Base-by-base conservation (phyloP, 2,329 filamentous ascomycete species). In the Chaetothyriales sp. region DNA sequence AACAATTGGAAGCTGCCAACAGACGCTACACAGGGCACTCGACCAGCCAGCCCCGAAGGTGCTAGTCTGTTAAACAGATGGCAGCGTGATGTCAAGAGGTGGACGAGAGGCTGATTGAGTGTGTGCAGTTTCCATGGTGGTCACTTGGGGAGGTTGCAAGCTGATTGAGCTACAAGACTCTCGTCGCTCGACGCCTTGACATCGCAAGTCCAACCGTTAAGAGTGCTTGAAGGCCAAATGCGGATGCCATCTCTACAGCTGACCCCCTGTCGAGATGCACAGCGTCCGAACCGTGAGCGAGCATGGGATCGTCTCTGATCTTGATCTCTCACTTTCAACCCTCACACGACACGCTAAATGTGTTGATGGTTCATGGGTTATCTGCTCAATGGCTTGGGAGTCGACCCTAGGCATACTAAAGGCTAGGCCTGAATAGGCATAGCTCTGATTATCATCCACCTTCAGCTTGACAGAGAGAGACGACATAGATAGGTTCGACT, bases 1-100 rank as follows among this genome's bases (percentile, higher is more conserved):
- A 96, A 96, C 64, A 87, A 93, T 62, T 96, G 92, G 92, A 74
- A 76, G 47, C 67, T 90, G 51, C 83, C 83, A 10, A 56, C 62
- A 3, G 62, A 68, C 50, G 47, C 43, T 15, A 50, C 51, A 19
- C 43, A 60, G 19, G 9, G 47, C 44, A 46, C 51, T 49, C 32
- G 10, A 39, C 32, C 32, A 39, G 15, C 8, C 3, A 25, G 20
- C 44, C 65, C 67, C 43, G 32, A 61, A 61, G 44, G 64, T 68
- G 48, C 15, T 2, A 15, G 32, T 39, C 8, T 39, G 10, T 12
- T 39, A 15, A 9, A 39, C 10, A 39, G 32, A 12, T 39, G 32
- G 32, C 32, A 39, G 32, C 32, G 32, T 39, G 32, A 39, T 39
- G 12, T 39, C 32, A 39, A 39, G 32, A 39, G 32, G 15, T 39